Evolutionary conservation across 305 asterid genomes (phyloP), one percentile per base, ranked within the genome.

Genomic region (Plantago coronopus): DNA sequence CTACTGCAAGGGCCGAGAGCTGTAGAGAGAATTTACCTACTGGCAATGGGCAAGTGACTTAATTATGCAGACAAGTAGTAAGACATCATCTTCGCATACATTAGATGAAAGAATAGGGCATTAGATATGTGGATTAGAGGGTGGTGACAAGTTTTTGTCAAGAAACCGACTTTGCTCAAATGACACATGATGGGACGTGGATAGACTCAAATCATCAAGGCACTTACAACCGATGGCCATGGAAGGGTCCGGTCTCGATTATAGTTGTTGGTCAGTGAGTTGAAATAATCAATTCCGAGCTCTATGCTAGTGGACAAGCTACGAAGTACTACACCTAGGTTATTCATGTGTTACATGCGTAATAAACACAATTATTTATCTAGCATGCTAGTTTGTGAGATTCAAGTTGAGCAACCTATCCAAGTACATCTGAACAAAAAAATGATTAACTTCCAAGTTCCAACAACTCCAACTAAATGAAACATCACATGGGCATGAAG

Each of bases 101-200:
- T 18, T 27, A 27, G 4, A 55, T 45, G 67, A 47, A 47, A 48
- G 44, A 37, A 43, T 53, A 15, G 59, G 3, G 61, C 54, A 69
- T 38, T 54, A 42, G 45, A 42, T 20, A 14, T 7, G 17, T 17
- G 44, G 20, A 34, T 21, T 21, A 15, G 18, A 23, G 40, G 25
- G 40, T 38, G 20, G 29, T 29, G 45, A 31, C 7, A 43, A 62
- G 63, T 62, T 57, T 43, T 51, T 63, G 23, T 57, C 61, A 44
- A 57, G 61, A 67, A 15, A 46, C 3, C 49, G 17, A 58, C 47
- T 3, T 54, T 64, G 20, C 57, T 53, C 44, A 56, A 17, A 18
- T 38, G 40, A 45, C 16, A 53, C 47, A 50, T 40, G 48, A 59
- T 27, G 34, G 45, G 2, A 34, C 34, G 27, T 17, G 61, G 61